A percentile compares a stretch with the other conserved stretches of the same genome.
These are phyloP conservation scores for Castanea sativa DNA, from an alignment of 306 rosid genomes.

Conservation along the genomic window DNA sequence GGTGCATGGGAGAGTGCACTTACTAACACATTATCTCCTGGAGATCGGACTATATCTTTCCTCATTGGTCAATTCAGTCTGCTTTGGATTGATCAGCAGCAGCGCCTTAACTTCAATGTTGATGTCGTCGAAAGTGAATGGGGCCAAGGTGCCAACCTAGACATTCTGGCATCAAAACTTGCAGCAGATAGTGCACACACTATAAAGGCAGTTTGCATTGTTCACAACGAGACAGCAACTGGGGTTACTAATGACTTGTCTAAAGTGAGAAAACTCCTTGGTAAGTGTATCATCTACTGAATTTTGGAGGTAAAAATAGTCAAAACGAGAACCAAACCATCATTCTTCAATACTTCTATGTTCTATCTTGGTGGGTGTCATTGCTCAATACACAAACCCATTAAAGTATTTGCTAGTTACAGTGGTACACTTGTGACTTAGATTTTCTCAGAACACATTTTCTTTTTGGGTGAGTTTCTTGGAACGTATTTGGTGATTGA, in stretches of 20 bases:
- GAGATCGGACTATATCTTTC: conserved; percentile 85
- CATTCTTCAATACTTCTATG: background rate
- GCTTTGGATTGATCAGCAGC: conserved; percentile 99
- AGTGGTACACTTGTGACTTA: background rate
- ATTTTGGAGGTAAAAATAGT: background rate
- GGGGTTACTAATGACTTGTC: conserved; percentile 91
- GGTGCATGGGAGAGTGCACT: conserved; percentile 99
- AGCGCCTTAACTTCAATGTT: conserved; percentile 89
- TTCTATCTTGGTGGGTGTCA: background rate
- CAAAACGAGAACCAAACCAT: background rate
- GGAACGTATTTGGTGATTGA: background rate
- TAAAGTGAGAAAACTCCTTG: conserved; percentile 73
- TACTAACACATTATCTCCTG: conserved; percentile 94
- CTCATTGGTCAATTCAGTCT: conserved; percentile 97
- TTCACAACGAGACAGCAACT: conserved; percentile 97
- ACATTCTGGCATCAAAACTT: conserved; percentile 76
- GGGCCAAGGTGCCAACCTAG: conserved; percentile 95
- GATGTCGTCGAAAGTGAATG: conserved; percentile 96
- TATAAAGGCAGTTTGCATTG: conserved; percentile 95
- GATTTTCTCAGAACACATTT: background rate
- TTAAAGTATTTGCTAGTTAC: background rate
- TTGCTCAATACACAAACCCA: background rate
- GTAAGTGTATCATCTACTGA: conserved; percentile 42
- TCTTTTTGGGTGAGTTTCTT: background rate
- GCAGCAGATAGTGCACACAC: conserved; percentile 73